phyloP scores from a whole-genome alignment of 441 rosid genomes.

The Populus hybrid region DNA sequence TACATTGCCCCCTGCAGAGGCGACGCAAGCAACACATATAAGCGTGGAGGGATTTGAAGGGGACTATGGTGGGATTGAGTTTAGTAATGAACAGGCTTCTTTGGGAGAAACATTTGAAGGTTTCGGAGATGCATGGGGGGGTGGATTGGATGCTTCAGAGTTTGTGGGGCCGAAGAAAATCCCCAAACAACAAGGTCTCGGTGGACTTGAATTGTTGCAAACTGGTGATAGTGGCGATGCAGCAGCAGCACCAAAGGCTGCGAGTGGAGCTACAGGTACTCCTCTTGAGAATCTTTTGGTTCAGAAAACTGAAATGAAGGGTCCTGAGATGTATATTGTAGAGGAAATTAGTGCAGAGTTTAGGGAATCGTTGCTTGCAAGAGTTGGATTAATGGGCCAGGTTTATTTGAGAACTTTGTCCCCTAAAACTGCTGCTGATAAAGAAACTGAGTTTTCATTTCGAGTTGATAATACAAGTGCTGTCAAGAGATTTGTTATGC shows the following conservation, averaged over 20 bases:
- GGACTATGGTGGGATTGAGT: slow-evolving; percentile 88
- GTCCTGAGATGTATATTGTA: slow-evolving; percentile 82
- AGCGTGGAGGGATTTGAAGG: slow-evolving; percentile 95
- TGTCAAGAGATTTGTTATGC: slow-evolving; percentile 72
- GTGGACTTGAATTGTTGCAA: slow-evolving; percentile 88
- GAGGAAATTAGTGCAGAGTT: slow-evolving; percentile 89
- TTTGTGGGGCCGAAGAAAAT: slow-evolving; percentile 73
- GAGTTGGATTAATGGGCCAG: slow-evolving; percentile 87
- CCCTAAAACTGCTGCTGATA: slow-evolving; percentile 63
- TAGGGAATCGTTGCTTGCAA: slow-evolving; percentile 84
- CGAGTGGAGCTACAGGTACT: slow-evolving; percentile 41
- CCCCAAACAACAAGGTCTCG: slow-evolving; percentile 74
- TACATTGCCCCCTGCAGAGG: slow-evolving; percentile 93
- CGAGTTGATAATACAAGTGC: slow-evolving; percentile 63
- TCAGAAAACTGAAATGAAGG: slow-evolving; percentile 79
- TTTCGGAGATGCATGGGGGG: slow-evolving; percentile 88
- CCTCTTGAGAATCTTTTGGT: slow-evolving; percentile 71
- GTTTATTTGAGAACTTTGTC: slow-evolving; percentile 81
- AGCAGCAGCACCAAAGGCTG: slow-evolving; percentile 27
- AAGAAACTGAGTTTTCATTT: slow-evolving; percentile 88
- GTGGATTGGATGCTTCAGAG: slow-evolving; percentile 93
- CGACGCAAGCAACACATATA: slow-evolving; percentile 84
- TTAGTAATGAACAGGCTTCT: slow-evolving; percentile 76
- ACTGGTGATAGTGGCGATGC: slow-evolving; percentile 50
- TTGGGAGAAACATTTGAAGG: slow-evolving; percentile 87